Conservation (phyloP, 2,329 filamentous ascomycete genomes). For the Ophiostoma tasmaniense region DNA sequence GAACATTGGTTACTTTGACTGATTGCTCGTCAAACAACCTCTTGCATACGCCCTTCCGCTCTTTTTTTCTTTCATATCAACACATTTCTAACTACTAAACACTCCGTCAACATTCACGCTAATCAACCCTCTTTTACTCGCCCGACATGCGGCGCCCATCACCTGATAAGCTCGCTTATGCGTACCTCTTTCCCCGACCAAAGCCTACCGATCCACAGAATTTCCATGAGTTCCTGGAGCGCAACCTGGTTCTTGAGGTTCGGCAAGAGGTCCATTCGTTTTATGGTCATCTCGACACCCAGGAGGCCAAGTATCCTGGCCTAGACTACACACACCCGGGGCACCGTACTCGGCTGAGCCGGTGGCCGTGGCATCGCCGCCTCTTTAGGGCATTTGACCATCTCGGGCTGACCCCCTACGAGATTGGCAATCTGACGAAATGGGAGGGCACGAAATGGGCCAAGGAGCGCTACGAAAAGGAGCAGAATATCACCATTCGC, state of each 20-base stretch:
- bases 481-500: conserved; percentile 59
- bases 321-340: conserved; percentile 67
- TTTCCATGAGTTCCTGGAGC: conserved; percentile 61
- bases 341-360: conserved; percentile 68
- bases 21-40: not conserved
- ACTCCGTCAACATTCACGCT: not conserved
- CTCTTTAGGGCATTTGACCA: conserved; percentile 69
- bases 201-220: conserved; percentile 59
- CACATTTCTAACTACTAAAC: not conserved
- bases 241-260: conserved; percentile 66
- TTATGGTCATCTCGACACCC: conserved; percentile 69
- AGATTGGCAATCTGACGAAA: conserved; percentile 64
- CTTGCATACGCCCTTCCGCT: not conserved
- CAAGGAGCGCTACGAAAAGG: conserved; percentile 68
- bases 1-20: not conserved
- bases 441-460: conserved; percentile 83
- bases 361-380: conserved; percentile 67
- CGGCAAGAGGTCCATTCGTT: conserved; percentile 70
- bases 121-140: not conserved
- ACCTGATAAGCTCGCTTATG: conserved; percentile 65
- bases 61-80: not conserved
- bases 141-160: conserved; percentile 60
- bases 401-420: conserved; percentile 57
- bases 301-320: conserved; percentile 73
- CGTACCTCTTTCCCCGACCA: conserved; percentile 62